Conservation (phyloP, 2,329 filamentous ascomycete genomes). For the Escovopsis sp. region DNA sequence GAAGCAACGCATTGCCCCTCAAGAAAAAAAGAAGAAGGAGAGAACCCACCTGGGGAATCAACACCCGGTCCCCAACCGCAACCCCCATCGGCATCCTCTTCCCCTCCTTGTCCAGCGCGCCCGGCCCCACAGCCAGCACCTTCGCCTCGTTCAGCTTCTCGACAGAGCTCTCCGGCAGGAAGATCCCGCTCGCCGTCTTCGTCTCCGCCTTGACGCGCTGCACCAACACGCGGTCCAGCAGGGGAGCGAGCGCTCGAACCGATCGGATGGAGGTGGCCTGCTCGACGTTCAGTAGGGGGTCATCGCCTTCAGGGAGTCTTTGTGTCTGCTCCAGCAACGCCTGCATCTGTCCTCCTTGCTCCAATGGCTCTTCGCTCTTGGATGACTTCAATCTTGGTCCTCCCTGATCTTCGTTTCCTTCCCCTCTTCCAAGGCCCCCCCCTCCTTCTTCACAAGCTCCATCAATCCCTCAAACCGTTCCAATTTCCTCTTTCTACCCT, state of each 20-base stretch:
- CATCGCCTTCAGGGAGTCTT: no score
- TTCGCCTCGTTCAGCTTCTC: slow-evolving; percentile 98
- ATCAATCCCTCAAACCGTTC: no score
- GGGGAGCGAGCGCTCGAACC: slow-evolving; percentile 86
- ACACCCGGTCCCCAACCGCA: slow-evolving; percentile 68
- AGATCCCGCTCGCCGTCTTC: slow-evolving; percentile 94
- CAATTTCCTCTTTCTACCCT: no score
- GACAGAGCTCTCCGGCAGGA: slow-evolving; percentile 89
- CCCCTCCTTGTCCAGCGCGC: slow-evolving; percentile 73
- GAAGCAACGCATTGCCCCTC: no score
- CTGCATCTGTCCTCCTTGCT: slow-evolving; percentile 2
- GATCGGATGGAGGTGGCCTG: slow-evolving; percentile 70
- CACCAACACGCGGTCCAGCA: slow-evolving; percentile 94
- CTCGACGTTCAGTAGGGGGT: background rate
- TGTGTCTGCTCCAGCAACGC: background rate
- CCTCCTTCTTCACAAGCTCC: no score
- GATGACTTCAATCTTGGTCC: no score
- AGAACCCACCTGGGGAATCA: slow-evolving; percentile 76
- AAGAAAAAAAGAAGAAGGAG: no score
- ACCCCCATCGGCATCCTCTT: slow-evolving; percentile 80
- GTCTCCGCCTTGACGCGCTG: slow-evolving; percentile 95
- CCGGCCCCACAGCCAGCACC: slow-evolving; percentile 88
- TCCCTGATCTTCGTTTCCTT: no score
- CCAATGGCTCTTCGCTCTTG: background rate
- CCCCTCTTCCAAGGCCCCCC: no score